Evolutionary conservation across 2,329 filamentous ascomycete species (phyloP), one percentile per base, ranked within the genome.

Genomic region (Penicillium palitans): DNA sequence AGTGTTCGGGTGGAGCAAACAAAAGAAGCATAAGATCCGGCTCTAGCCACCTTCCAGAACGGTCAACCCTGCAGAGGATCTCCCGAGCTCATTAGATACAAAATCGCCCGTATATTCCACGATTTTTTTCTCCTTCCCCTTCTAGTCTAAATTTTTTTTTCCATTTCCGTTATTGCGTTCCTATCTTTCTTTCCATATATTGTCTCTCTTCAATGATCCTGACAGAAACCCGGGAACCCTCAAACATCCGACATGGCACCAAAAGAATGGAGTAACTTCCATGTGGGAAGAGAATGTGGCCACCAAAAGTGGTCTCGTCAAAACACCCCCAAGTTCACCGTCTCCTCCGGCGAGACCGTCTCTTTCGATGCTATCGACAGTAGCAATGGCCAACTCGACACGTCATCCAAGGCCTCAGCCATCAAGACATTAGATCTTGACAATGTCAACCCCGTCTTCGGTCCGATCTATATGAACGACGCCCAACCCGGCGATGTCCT

Each of bases 401-500:
- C 75, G 7, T 69, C 72, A 21, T 81, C 79, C 44, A 74, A 75
- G 21, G 65, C 72, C 17, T 74, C 74, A 4, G 73, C 75, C 25
- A 68, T 83, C 47, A 48, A 66, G 8, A 69, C 70, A n/a, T 75
- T 83, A 56, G 71, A 81, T 59, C 67, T 79, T 33, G 58, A 65
- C 17, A 67, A 74, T 17, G 76, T 76, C 31, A 81, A 83, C 61
- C 81, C 82, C 1, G 81, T 78, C 47, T 78, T 81, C 52, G 82
- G 82, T 0, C 82, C 82, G 12, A 76, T 84, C 35, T 79, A 73
- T 62, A 66, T 84, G 55, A 74, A 79, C 48, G 78, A 74, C 51
- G 81, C 81, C 13, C 71, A 78, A 55, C 80, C 81, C 0, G 82
- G 82, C 40, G 81, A 84, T 64, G 78, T 82, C 2, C 72, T 84